Evolutionary conservation across 2,329 filamentous ascomycete species (phyloP).

Genomic region (Alternaria rosae): DNA sequence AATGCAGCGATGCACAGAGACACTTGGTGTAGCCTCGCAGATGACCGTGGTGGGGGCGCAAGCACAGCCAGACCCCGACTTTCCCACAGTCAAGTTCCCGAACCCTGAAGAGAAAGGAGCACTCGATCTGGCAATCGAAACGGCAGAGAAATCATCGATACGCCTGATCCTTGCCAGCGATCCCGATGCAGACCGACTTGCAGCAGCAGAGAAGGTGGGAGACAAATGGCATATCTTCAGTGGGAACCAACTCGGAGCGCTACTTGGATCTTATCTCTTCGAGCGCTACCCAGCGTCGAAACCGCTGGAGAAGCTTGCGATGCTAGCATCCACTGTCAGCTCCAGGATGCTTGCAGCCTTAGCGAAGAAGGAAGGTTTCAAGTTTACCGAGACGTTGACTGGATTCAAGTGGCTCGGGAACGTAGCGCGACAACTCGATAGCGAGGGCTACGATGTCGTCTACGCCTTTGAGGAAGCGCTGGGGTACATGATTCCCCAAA

Average conservation of each 20-base stretch:
- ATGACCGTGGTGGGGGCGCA: slow-evolving; percentile 61
- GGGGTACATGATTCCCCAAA: slow-evolving; percentile 70
- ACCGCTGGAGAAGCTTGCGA: slow-evolving; percentile 55
- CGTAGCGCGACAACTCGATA: slow-evolving; percentile 60
- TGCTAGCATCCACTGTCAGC: slow-evolving; percentile 70
- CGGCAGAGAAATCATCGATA: slow-evolving; percentile 59
- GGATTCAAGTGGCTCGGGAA: slow-evolving; percentile 75
- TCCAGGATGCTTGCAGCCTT: slow-evolving; percentile 68
- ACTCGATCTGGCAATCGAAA: slow-evolving; percentile 64
- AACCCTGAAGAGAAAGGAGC: slow-evolving; percentile 72
- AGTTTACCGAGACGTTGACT: slow-evolving; percentile 68
- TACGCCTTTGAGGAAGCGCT: slow-evolving; percentile 72
- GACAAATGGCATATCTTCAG: slow-evolving; percentile 68
- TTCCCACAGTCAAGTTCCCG: slow-evolving; percentile 69
- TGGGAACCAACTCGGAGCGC: slow-evolving; percentile 69
- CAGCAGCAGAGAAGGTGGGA: slow-evolving; percentile 65
- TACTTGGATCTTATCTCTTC: slow-evolving; percentile 65
- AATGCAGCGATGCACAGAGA: slow-evolving; percentile 53
- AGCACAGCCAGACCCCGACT: slow-evolving; percentile 67
- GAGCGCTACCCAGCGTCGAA: slow-evolving; percentile 54
- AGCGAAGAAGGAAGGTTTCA: slow-evolving; percentile 62
- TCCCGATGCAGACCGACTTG: slow-evolving; percentile 70
- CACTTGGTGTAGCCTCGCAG: slow-evolving; percentile 51
- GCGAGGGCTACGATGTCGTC: slow-evolving; percentile 58
- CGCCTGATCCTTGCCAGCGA: slow-evolving; percentile 68